phyloP scores from a whole-genome alignment of 1,284 basidiomycete genomes.

The Marasmius fiardii region DNA sequence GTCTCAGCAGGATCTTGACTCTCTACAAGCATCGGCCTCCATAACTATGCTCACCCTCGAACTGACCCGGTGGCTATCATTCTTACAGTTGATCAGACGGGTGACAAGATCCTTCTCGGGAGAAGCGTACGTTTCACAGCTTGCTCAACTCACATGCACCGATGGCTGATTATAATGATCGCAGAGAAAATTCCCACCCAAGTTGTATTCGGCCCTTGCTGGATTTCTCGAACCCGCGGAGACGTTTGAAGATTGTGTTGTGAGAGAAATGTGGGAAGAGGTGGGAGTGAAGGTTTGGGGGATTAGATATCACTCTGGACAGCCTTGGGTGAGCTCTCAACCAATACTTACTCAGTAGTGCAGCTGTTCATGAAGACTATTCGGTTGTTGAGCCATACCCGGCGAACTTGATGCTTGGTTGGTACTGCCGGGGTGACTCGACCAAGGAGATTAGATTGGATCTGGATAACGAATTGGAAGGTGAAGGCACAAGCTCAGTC shows the following conservation, averaged over 20 bases:
- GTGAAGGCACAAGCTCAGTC: conserved; percentile 36
- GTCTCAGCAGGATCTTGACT: background rate
- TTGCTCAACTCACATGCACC: too few species aligned
- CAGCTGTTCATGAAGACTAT: too few species aligned
- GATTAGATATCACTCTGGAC: conserved; percentile 83
- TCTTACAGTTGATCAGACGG: conserved; percentile 76
- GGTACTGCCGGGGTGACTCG: conserved; percentile 76
- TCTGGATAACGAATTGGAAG: conserved; percentile 95
- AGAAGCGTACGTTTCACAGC: conserved; percentile 59
- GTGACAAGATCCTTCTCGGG: conserved; percentile 84
- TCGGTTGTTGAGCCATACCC: conserved; percentile 66
- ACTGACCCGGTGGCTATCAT: conserved; percentile 94
- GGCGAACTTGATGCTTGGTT: conserved; percentile 89
- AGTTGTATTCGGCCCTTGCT: conserved; percentile 85
- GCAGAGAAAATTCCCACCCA: conserved; percentile 65
- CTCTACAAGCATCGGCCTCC: conserved; percentile 63
- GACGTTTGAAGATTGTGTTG: conserved; percentile 91
- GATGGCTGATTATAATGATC: too few species aligned
- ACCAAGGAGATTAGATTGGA: conserved; percentile 77
- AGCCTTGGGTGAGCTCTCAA: conserved; percentile 65
- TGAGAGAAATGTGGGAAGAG: conserved; percentile 94
- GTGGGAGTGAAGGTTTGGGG: conserved; percentile 85
- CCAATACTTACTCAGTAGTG: conserved; percentile 5
- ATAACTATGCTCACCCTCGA: conserved; percentile 88
- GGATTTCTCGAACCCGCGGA: conserved; percentile 95